Conservation (phyloP, 306 rosid genomes). For the Alnus rubra region DNA sequence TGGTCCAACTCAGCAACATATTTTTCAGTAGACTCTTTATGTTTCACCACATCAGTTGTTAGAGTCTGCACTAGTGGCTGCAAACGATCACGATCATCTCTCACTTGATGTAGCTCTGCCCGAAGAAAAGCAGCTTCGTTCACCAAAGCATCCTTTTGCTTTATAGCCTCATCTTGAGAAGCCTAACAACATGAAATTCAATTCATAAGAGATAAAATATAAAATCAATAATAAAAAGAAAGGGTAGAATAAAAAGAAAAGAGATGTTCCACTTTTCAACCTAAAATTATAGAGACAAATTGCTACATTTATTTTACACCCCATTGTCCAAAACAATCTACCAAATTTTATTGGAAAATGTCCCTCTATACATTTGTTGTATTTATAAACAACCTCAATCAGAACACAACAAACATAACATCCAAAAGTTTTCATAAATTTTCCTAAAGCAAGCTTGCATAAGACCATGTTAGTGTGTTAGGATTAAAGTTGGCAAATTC, state of each 20-base stretch:
- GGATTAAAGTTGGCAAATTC: too few species aligned
- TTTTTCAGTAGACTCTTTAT: slow-evolving; percentile 61
- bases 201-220: slow-evolving; percentile 16
- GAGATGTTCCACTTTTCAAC: not conserved
- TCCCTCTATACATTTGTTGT: not conserved
- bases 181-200: slow-evolving; percentile 47
- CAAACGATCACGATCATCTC: slow-evolving; percentile 74
- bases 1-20: slow-evolving; percentile 57
- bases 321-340: not conserved
- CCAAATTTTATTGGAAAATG: not conserved
- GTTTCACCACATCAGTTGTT: slow-evolving; percentile 59
- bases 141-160: slow-evolving; percentile 78
- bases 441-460: not conserved
- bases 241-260: not conserved
- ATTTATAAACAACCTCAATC: not conserved
- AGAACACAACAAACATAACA: not conserved
- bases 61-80: slow-evolving; percentile 59
- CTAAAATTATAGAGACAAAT: not conserved
- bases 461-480: not conserved
- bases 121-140: slow-evolving; percentile 68
- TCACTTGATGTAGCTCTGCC: slow-evolving; percentile 71
- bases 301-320: not conserved
- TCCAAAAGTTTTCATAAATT: not conserved
- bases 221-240: slow-evolving; percentile 7
- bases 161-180: slow-evolving; percentile 90